phyloP scores from a whole-genome alignment of 495 filamentous ascomycete genomes.

The Chlorociboria aeruginascens region DNA sequence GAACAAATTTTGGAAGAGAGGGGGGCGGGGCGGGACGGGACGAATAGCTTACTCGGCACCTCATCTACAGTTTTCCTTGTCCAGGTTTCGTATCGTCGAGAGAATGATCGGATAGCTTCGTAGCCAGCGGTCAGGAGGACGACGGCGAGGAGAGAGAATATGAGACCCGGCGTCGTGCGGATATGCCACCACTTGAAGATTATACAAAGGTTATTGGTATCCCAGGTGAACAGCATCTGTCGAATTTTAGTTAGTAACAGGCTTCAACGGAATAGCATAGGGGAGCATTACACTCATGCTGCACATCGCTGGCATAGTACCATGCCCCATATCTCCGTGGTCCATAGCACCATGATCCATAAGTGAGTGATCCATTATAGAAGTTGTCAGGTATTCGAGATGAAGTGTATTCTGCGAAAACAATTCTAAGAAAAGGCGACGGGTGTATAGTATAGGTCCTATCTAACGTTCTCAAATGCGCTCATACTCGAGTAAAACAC shows the following conservation, averaged over 20 bases:
- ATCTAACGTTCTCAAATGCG: constrained; percentile 6
- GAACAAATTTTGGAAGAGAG: background rate
- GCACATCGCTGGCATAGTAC: constrained; percentile 35
- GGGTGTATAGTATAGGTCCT: background rate
- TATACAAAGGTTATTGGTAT: constrained; percentile 83
- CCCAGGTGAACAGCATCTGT: constrained; percentile 97
- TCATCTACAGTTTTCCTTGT: constrained; percentile 39
- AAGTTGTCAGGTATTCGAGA: background rate
- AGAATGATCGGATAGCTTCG: constrained; percentile 68
- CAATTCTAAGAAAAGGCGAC: background rate
- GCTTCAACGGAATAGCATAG: background rate
- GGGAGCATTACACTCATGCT: constrained; percentile 63
- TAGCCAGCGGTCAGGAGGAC: constrained; percentile 79
- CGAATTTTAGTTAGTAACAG: background rate
- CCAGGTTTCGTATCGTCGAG: constrained; percentile 62
- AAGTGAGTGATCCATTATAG: constrained; percentile 31
- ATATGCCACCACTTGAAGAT: constrained; percentile 89
- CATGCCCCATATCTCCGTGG: constrained; percentile 34
- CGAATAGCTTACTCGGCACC: constrained; percentile 39
- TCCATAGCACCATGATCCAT: constrained; percentile 50
- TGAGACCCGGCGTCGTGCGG: constrained; percentile 52
- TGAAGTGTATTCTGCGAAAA: background rate
- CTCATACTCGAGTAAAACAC: constrained; percentile 5
- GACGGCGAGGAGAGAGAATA: constrained; percentile 72
- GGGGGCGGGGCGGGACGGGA: background rate